A percentile compares a stretch with the other conserved stretches of the same genome.
Evolutionary conservation across 495 filamentous ascomycete species (phyloP).

Genomic region (Polyplosphaeria fusca): DNA sequence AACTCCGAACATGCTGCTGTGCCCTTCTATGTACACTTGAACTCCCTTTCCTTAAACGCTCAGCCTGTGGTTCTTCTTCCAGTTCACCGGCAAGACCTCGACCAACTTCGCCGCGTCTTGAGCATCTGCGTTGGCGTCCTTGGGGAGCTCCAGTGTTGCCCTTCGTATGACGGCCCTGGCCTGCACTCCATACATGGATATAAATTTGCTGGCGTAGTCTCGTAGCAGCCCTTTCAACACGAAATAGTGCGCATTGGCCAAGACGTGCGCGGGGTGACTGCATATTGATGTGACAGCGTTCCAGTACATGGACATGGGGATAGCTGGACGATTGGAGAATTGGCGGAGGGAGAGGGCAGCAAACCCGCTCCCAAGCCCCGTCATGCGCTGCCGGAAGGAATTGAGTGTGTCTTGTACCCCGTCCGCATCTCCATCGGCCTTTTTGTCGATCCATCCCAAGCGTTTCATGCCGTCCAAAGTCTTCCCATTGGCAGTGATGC

Average conservation of each 20-base stretch:
- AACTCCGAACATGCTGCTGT: too few relatives aligned
- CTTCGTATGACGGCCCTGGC: constrained; percentile 61
- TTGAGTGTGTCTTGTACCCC: background rate
- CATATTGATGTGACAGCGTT: constrained; percentile 65
- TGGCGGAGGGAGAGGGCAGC: constrained; percentile 76
- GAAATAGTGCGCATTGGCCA: constrained; percentile 73
- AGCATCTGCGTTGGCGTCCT: constrained; percentile 37
- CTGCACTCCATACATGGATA: constrained; percentile 71
- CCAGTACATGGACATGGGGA: constrained; percentile 81
- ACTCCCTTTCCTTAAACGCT: too few relatives aligned
- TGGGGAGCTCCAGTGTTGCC: constrained; percentile 67
- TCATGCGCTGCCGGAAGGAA: too few relatives aligned
- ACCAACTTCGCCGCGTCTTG: constrained; percentile 39
- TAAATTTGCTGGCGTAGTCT: constrained; percentile 64
- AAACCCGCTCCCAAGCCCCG: constrained; percentile 78
- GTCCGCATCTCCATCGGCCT: background rate
- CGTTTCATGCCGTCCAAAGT: too few relatives aligned
- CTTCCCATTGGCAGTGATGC: constrained; percentile 71
- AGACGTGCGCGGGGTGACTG: constrained; percentile 62
- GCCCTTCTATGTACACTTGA: too few relatives aligned
- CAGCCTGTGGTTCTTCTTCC: too few relatives aligned
- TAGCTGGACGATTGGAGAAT: constrained; percentile 74
- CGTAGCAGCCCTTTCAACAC: constrained; percentile 76
- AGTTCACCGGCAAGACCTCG: constrained; percentile 27
- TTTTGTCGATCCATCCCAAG: background rate